Base-by-base conservation (phyloP, 2,329 filamentous ascomycete species). In the Pestalotiopsis sp. region DNA sequence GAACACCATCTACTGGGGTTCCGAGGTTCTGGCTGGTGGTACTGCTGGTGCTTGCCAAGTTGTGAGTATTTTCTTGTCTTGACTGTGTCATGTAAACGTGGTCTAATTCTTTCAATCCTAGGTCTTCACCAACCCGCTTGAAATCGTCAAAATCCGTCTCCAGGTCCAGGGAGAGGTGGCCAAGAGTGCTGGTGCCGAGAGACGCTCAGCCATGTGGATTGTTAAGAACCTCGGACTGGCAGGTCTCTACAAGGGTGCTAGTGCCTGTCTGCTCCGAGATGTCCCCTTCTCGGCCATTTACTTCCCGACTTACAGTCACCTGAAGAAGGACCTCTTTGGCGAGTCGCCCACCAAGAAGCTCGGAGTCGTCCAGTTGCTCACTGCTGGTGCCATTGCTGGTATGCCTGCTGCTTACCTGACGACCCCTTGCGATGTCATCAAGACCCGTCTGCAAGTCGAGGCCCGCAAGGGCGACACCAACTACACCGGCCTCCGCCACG, bases 231-330 rank as follows among this genome's bases (percentile, higher is more conserved):
- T 99, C 71, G 96, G 96, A 86, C 89, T 99, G 63, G 86, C 97
- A 64, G 96, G 96, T 68, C 86, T 99, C 74, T 99, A 99, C 88
- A 98, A 98, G 87, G 96, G 96, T 71, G 96, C 95, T 23, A 94
- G 91, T 59, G 96, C 96, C 23, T 99, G 96, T 83, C 86, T 99
- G 76, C 88, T 98, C 72, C 95, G 96, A 74, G 96, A 99, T 81
- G 94, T 98, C 56, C 96, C 96, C 59, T 99, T 99, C 85, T 98
- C 95, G 23, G 94, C 94, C 76, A 99, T 99, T 78, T 99, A 99
- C 86, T 99, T 99, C 90, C 95, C 96, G 2, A 92, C 94, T 25
- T 99, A 99, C 85, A 93, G 89, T 79, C 96, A 99, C 79, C 83
- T 99, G 76, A 99, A 99, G 87, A 90, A 88, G 77, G 95, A 98